Conservation (phyloP, 2,329 filamentous ascomycete genomes). For the Fusarium oxysporum region DNA sequence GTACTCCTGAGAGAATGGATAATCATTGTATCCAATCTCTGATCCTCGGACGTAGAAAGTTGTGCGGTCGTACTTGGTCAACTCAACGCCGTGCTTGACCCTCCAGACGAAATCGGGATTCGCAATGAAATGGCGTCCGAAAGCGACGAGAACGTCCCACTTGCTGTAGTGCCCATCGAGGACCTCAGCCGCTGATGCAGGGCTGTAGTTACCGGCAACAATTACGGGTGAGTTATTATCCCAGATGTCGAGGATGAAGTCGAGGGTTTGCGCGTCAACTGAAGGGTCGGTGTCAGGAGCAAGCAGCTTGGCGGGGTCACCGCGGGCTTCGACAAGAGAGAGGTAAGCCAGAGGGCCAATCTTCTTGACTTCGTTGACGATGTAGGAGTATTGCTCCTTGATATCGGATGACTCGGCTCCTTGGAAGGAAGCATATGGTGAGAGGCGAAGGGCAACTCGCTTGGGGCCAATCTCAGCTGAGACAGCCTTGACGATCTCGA, state of each 20-base stretch:
- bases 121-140: conserved; percentile 45
- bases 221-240: conserved; percentile 46
- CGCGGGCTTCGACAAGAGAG: conserved; percentile 46
- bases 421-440: conserved; percentile 46
- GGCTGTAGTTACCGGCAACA: conserved; percentile 44
- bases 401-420: conserved; percentile 38
- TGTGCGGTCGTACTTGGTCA: conserved; percentile 42
- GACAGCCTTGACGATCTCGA: conserved; percentile 58
- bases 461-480: conserved; percentile 50
- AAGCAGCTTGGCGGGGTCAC: conserved; percentile 29
- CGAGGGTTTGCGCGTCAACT: conserved; percentile 47
- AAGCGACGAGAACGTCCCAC: conserved; percentile 47
- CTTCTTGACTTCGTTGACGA: conserved; percentile 45
- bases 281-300: conserved; percentile 43
- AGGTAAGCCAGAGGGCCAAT: conserved; percentile 47
- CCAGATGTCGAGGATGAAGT: conserved; percentile 49
- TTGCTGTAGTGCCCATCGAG: conserved; percentile 45
- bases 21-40: conserved; percentile 38
- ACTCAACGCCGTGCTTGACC: conserved; percentile 37
- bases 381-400: conserved; percentile 38
- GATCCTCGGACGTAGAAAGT: conserved; percentile 42
- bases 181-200: conserved; percentile 24
- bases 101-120: conserved; percentile 48
- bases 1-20: conserved; percentile 31
- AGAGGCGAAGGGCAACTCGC: conserved; percentile 56